Evolutionary conservation across 371 early-diverging fungal species (phyloP).

Genomic region (Mortierella polycephala): DNA sequence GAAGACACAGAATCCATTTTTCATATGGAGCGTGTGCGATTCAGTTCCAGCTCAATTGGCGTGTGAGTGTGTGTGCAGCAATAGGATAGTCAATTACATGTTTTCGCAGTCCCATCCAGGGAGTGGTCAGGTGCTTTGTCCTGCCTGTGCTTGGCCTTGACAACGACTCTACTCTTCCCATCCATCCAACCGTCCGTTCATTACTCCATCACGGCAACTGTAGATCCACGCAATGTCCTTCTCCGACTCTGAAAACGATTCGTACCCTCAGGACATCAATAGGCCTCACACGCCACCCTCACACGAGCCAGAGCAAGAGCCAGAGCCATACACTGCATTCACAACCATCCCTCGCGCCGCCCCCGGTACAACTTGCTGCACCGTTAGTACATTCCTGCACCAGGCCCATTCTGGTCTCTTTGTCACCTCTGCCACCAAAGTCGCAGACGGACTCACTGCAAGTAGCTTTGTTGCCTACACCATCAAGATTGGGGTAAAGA

Average conservation of each 20-base stretch:
- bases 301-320: not conserved
- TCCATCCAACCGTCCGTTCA: not conserved
- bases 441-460: constrained; percentile 51
- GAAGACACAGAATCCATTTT: too few species aligned
- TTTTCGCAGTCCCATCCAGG: too few species aligned
- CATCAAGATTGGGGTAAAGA: constrained; percentile 63
- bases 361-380: constrained; percentile 44
- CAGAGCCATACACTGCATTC: constrained; percentile 47
- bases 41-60: too few species aligned
- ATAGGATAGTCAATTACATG: too few species aligned
- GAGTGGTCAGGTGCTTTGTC: too few species aligned
- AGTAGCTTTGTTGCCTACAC: constrained; percentile 63
- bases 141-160: too few species aligned
- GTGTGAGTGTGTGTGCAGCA: too few species aligned
- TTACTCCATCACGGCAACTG: not conserved
- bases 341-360: constrained; percentile 52
- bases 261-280: constrained; percentile 13
- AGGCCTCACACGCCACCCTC: constrained; percentile 4
- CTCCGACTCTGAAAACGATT: constrained; percentile 27
- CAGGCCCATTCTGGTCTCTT: constrained; percentile 32
- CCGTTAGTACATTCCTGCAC: constrained; percentile 29
- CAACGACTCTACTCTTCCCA: not conserved
- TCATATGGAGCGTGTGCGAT: too few species aligned
- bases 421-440: constrained; percentile 48
- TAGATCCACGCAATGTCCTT: constrained; percentile 21